Percentiles rank a stretch among this genome's conserved stretches.
phyloP scores from a whole-genome alignment of 2,329 filamentous ascomycete genomes.

The Stachybotrys echinatus region DNA sequence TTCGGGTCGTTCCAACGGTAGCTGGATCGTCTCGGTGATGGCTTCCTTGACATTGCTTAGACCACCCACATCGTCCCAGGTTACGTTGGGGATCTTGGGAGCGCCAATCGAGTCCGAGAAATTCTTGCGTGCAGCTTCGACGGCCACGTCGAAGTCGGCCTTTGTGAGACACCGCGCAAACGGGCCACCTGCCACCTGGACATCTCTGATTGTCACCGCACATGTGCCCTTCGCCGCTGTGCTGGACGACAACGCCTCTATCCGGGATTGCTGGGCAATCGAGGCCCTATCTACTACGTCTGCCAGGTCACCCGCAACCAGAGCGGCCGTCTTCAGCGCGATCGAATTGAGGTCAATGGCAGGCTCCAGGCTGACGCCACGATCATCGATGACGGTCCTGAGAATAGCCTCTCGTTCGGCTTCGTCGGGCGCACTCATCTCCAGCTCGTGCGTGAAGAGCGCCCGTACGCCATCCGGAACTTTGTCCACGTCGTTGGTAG shows the following conservation, averaged over 20 bases:
- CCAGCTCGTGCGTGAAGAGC: slow-evolving; percentile 91
- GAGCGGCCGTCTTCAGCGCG: slow-evolving; percentile 89
- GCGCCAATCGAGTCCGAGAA: slow-evolving; percentile 97
- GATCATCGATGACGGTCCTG: slow-evolving; percentile 69
- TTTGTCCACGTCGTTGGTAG: slow-evolving; percentile 92
- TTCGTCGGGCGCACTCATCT: slow-evolving; percentile 90
- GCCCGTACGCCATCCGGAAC: slow-evolving; percentile 85
- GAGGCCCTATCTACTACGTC: slow-evolving; percentile 90
- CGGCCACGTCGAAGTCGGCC: slow-evolving; percentile 83
- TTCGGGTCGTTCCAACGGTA: slow-evolving; percentile 86
- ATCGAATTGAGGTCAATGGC: slow-evolving; percentile 81
- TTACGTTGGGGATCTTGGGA: slow-evolving; percentile 95
- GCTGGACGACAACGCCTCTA: slow-evolving; percentile 64
- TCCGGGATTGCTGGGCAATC: slow-evolving; percentile 67
- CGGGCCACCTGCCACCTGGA: slow-evolving; percentile 83
- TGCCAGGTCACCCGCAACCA: slow-evolving; percentile 89
- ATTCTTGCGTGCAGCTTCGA: slow-evolving; percentile 93
- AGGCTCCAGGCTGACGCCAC: slow-evolving; percentile 70
- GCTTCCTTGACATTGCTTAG: slow-evolving; percentile 92
- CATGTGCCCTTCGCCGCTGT: slow-evolving; percentile 26
- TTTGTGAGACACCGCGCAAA: slow-evolving; percentile 73
- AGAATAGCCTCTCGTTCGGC: slow-evolving; percentile 86
- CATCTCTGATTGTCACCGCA: slow-evolving; percentile 65
- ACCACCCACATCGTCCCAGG: slow-evolving; percentile 93
- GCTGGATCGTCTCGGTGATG: slow-evolving; percentile 93